Conservation (phyloP, 2,329 filamentous ascomycete species). For the Davidsoniella australis region DNA sequence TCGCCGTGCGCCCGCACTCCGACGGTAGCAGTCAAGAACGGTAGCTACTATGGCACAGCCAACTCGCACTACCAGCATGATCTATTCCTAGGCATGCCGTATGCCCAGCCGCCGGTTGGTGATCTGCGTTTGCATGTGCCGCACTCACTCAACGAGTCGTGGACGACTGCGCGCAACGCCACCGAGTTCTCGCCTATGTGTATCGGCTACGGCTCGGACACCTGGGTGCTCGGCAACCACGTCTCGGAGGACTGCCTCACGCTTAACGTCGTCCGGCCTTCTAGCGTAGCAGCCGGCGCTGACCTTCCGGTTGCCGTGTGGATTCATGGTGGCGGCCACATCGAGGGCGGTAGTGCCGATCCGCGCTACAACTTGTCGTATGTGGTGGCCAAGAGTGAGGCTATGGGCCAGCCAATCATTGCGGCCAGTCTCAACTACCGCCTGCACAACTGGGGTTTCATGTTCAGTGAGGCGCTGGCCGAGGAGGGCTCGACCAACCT, state of each 20-base stretch:
- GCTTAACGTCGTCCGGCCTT: constrained; percentile 18
- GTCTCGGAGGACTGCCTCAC: constrained; percentile 18
- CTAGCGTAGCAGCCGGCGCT: constrained; percentile 13
- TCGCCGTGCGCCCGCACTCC: background rate
- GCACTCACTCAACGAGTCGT: constrained; percentile 29
- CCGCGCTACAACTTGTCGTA: constrained; percentile 42
- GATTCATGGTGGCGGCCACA: constrained; percentile 24
- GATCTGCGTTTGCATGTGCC: constrained; percentile 35
- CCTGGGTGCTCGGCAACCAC: constrained; percentile 6
- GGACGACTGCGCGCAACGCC: constrained; percentile 24
- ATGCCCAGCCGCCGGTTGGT: constrained; percentile 34
- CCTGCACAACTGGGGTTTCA: constrained; percentile 33
- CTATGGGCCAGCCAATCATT: constrained; percentile 28
- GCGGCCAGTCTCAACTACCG: constrained; percentile 32
- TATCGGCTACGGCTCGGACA: constrained; percentile 31
- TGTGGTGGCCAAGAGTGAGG: constrained; percentile 29
- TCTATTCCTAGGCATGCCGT: constrained; percentile 38
- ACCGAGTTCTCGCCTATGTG: constrained; percentile 30
- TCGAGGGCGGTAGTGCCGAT: constrained; percentile 24
- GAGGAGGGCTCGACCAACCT: constrained; percentile 30
- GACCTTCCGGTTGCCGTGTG: constrained; percentile 16
- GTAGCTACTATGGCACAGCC: constrained; percentile 28
- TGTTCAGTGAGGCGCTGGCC: constrained; percentile 27
- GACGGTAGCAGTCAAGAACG: constrained; percentile 20
- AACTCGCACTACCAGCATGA: constrained; percentile 24